Conservation (phyloP, 2,329 filamentous ascomycete species). For the Hypoxylon rubiginosum region DNA sequence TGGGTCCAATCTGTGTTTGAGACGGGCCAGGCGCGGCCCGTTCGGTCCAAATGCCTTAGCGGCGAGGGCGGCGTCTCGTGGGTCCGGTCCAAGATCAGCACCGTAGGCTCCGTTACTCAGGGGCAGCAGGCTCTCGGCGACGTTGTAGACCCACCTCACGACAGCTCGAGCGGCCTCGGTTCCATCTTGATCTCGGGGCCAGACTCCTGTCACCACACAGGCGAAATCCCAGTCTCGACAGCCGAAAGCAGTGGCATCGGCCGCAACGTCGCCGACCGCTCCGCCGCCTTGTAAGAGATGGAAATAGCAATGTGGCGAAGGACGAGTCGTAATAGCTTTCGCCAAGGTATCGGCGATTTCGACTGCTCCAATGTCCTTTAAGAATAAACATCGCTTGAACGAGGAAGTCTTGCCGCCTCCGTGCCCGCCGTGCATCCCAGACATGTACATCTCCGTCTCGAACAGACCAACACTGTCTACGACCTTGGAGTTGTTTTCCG, state of each 20-base stretch:
- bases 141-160: conserved; percentile 69
- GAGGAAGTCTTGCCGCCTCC: conserved; percentile 70
- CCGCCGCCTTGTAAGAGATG: conserved; percentile 73
- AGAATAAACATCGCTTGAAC: conserved; percentile 74
- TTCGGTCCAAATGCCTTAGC: conserved; percentile 70
- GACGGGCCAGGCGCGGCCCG: conserved; percentile 59
- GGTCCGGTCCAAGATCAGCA: conserved; percentile 74
- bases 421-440: conserved; percentile 70
- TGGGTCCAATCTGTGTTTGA: conserved; percentile 67
- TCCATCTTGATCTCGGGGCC: conserved; percentile 66
- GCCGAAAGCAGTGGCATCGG: conserved; percentile 69
- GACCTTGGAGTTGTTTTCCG: conserved; percentile 48
- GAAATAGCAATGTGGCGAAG: conserved; percentile 69
- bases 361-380: conserved; percentile 60
- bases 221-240: conserved; percentile 75
- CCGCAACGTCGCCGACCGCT: conserved; percentile 59
- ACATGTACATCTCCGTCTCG: conserved; percentile 72
- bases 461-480: conserved; percentile 67
- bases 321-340: conserved; percentile 61
- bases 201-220: conserved; percentile 73
- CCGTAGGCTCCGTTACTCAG: conserved; percentile 67
- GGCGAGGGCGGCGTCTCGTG: conserved; percentile 66
- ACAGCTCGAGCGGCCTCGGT: conserved; percentile 55
- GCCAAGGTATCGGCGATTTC: conserved; percentile 56
- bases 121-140: conserved; percentile 62